Base-by-base conservation (phyloP, 2,329 filamentous ascomycete species). In the Exophiala calicioides region DNA sequence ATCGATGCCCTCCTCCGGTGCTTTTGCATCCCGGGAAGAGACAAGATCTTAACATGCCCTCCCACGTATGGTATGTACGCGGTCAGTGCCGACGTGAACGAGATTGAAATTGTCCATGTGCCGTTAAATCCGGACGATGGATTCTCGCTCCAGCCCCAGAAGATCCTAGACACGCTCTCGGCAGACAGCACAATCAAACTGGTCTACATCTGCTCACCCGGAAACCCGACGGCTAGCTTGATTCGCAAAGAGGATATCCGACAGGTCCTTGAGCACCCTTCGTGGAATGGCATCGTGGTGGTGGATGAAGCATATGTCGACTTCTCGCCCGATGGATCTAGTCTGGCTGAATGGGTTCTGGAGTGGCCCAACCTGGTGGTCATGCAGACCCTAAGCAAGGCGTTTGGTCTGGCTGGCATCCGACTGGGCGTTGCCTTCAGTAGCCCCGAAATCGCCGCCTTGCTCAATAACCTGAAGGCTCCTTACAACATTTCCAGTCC, bases 51-150 rank as follows among this genome's bases (percentile, higher is more conserved):
- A 26, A 91, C 89, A 31, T 97, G 91, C 64, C 93, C 93, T 13
- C 93, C 93, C 1, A 98, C 93, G 1, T 98, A 98, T 67, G 93
- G 93, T 71, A 98, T 98, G 93, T 98, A 98, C 74, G 77, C 82
- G 35, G 93, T 98, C 13, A 94, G 88, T 5, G 93, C 93, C 1
- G 86, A 94, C 65, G 85, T 96, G 58, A 98, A 98, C 72, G 93
- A 97, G 63, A 77, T 98, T 15, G 78, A 78, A 34, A 81, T 97
- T 19, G 85, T 94, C 58, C 88, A 86, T 65, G 83, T 97, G n/a
- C 90, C 90, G 0, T 75, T 97, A 16, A 78, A 87, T 36, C 77
- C 79, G 1, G 79, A 82, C 1, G 84, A 88, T 1, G 74, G 69
- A 3, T 98, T 97, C 68, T 77, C 76, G 33, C 76, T 96, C 58